Base-by-base conservation (phyloP, 2,329 filamentous ascomycete species). In the Epicoccum sorghinum region DNA sequence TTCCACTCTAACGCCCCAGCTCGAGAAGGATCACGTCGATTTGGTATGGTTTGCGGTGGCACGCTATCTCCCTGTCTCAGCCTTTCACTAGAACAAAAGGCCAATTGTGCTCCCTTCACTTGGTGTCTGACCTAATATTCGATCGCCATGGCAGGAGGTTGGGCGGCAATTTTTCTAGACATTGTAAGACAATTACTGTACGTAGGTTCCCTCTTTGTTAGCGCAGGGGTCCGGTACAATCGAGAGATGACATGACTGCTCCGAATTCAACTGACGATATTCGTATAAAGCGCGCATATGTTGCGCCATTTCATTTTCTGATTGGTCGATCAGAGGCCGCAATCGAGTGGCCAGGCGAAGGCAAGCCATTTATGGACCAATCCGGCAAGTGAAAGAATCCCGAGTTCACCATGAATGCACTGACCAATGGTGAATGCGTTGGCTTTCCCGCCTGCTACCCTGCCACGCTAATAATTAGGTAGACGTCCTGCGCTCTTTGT, bases 361-460 rank as follows among this genome's bases (percentile, higher is more conserved):
- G 30, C 18, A 36, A 30, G 18, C 14, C n/a, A 30, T 30, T 43
- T 7, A 9, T 8, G 18, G 13, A 24, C 25, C 18, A 27, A 40
- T 4, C 23, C 13, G 12, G 41, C 45, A 14, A 43, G 40, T 35
- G 7, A 24, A 36, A 33, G 10, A 9, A 7, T 23, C 14, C 29
- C 25, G 32, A 49, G 14, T n/a, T 14, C 29, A 25, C 42, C 35
- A 47, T 61, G 60, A 59, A 56, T 48, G 58, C 59, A 59, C 55
- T 47, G 54, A 57, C 60, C 56, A 51, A 35, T 33, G 49, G 54
- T 61, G 55, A 64, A 62, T 47, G 55, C 53, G 27, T 55, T 41
- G 40, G 27, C 51, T 57, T 49, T 51, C 8, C 8, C 25, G 10
- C 18, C 5, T 25, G 50, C n/a, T 22, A 5, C 12, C n/a, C 24